Base-by-base conservation (phyloP, 305 asterid species). In the Fraxinus floribunda region DNA sequence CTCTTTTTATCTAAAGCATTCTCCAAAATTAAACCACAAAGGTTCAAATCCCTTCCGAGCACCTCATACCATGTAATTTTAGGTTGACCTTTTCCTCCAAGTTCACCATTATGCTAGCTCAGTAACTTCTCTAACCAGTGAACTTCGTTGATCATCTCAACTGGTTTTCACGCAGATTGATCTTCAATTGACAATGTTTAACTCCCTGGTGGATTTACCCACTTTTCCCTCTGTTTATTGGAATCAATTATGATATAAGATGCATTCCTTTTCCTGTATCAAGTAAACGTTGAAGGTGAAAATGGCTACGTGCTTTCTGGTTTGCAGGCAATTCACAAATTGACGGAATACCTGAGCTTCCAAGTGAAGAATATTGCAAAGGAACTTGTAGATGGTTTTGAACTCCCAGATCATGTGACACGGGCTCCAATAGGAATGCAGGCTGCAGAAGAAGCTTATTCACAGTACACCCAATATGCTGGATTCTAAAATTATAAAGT, bases 391-490 rank as follows among this genome's bases (percentile, higher is more conserved):
- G 98, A 94, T 86, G 97, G 98, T 44, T 94, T 95, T 75, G 98
- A 95, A 80, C 92, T 95, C 82, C 99, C 99, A 24, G 98, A 95
- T 91, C 93, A 90, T 39, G 99, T 95, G n/a, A 90, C 92, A 0
- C 88, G 97, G 70, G 99, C 99, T 20, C 98, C 99, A 1, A 95
- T 94, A n/a, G 99, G 98, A 29, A 85, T 87, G 92, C 98, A 94
- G 87, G 83, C 97, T 62, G 81, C 97, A 0, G 94, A 88, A 83
- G 94, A 91, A 73, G 99, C 93, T 74, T 95, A 94, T 83, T 32
- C 97, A n/a, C 95, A 85, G 16, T 95, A 94, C 82, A 90, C 98
- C 29, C 98, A 95, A n/a, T 85, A 18, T 30, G 98, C 92, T 22
- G 99, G 98, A 16, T 95, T 95, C 89, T 93, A 86, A 73, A 74